A percentile compares a stretch with the other conserved stretches of the same genome.
phyloP scores from a whole-genome alignment of 345 rosid genomes.

The Syzygium jambos region DNA sequence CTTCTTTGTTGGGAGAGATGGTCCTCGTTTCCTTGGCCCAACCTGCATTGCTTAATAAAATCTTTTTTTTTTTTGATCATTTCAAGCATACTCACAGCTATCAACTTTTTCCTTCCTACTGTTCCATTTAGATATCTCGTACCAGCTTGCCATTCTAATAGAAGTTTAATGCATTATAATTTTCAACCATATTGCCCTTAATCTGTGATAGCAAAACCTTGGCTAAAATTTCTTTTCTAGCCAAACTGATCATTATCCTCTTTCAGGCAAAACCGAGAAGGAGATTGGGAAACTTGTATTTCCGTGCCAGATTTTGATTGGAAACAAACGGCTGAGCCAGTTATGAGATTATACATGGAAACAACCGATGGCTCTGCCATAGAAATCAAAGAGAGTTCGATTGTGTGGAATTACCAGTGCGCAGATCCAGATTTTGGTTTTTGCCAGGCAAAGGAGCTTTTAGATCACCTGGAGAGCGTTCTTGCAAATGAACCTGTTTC shows the following conservation, averaged over 20 bases:
- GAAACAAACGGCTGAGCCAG: constrained; percentile 96
- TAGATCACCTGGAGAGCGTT: constrained; percentile 91
- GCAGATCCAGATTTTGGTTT: constrained; percentile 97
- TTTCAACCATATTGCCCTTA: neutral
- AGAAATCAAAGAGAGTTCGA: constrained; percentile 81
- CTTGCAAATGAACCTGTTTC: constrained; percentile 88
- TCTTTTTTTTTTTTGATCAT: neutral
- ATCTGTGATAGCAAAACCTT: neutral
- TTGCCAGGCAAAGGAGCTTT: constrained; percentile 96
- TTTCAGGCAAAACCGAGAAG: constrained; percentile 49
- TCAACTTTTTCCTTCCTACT: neutral
- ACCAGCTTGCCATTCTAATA: no score
- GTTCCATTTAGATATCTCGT: neutral
- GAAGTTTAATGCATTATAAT: no score
- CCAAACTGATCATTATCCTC: neutral
- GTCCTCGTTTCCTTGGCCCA: neutral
- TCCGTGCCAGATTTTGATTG: constrained; percentile 63
- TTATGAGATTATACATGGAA: constrained; percentile 83
- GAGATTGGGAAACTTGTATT: constrained; percentile 73
- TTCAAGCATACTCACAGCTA: neutral
- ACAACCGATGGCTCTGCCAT: constrained; percentile 94
- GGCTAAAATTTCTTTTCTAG: neutral
- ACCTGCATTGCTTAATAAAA: neutral
- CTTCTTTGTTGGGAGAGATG: neutral
- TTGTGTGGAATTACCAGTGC: constrained; percentile 75